Percentiles rank a stretch among this genome's conserved stretches.
Conservation (phyloP, 441 rosid genomes). For the Manihot esculenta region DNA sequence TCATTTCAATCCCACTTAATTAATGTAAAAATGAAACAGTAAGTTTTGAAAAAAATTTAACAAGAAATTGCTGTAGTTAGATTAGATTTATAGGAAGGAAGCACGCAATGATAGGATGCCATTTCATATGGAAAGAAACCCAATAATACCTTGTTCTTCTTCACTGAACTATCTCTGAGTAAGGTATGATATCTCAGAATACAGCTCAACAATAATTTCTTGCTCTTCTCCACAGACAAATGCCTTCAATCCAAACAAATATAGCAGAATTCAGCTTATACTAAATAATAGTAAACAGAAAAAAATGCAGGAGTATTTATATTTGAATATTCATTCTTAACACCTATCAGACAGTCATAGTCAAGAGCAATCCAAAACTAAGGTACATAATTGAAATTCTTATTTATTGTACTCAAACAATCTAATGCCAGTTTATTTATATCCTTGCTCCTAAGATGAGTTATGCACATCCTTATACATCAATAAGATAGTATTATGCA, state of each 20-base stretch:
- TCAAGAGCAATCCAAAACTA: too few species aligned
- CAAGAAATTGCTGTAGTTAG: not conserved
- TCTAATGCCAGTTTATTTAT: too few species aligned
- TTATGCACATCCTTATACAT: too few species aligned
- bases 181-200: constrained; percentile 70
- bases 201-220: constrained; percentile 59
- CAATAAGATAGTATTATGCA: too few species aligned
- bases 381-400: too few species aligned
- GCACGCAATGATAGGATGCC: not conserved
- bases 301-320: too few species aligned
- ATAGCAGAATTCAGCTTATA: not conserved
- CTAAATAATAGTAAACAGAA: not conserved
- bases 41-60: not conserved
- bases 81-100: too few species aligned
- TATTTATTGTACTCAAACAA: too few species aligned
- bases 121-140: not conserved
- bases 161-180: constrained; percentile 40
- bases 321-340: too few species aligned
- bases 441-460: too few species aligned
- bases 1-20: not conserved
- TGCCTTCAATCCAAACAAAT: constrained; percentile 56
- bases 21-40: not conserved
- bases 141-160: too few species aligned
- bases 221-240: constrained; percentile 80
- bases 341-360: too few species aligned